Evolutionary conservation across 257 asterid species (phyloP).

Genomic region (Solanum paucissectum): DNA sequence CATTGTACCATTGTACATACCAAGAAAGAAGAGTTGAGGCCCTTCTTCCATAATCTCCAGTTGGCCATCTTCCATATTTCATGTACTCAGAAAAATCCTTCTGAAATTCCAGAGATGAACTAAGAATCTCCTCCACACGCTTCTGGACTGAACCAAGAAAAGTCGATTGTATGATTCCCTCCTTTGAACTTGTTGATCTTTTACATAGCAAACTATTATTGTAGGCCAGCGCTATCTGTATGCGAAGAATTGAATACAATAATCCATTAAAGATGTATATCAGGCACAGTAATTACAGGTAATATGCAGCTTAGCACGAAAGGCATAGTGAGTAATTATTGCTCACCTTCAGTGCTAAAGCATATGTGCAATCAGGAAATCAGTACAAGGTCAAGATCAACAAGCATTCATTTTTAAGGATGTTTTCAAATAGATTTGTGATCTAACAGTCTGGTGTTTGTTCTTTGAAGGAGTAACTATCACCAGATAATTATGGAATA

Average conservation of each 20-base stretch:
- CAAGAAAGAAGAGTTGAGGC: conserved; percentile 46
- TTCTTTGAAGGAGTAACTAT: neutral
- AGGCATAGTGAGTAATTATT: neutral
- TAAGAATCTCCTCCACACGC: conserved; percentile 67
- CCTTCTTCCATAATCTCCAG: conserved; percentile 21
- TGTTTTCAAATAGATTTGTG: neutral
- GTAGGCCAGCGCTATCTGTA: conserved; percentile 82
- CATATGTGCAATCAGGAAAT: neutral
- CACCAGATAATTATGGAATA: neutral
- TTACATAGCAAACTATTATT: conserved; percentile 58
- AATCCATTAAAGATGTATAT: neutral
- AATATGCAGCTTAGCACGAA: neutral
- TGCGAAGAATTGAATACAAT: neutral
- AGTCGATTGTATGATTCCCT: conserved; percentile 62
- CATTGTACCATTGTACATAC: conserved; percentile 74
- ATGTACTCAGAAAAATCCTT: conserved; percentile 28
- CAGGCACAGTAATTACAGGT: neutral
- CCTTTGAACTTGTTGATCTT: conserved; percentile 42
- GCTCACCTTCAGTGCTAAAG: neutral
- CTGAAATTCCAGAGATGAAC: conserved; percentile 13
- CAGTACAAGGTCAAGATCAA: neutral
- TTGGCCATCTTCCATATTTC: conserved; percentile 57
- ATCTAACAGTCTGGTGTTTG: neutral
- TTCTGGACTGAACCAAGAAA: conserved; percentile 76
- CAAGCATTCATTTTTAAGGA: neutral